Evolutionary conservation across 345 rosid species (phyloP), one percentile per base, ranked within the genome.

Genomic region (Boechera retrofracta): DNA sequence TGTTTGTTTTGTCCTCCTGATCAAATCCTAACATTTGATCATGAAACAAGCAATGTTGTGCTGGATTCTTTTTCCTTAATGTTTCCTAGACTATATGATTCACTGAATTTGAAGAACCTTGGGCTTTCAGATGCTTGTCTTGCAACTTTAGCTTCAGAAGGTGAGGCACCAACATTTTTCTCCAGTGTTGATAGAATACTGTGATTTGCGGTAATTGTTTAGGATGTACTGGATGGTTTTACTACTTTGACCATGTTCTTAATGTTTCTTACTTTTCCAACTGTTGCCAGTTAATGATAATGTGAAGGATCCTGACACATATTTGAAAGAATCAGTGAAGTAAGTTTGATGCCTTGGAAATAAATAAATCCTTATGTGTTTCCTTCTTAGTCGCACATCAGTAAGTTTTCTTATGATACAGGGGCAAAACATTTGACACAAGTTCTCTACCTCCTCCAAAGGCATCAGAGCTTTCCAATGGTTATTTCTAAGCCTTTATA

Each of bases 51-150:
- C 47, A 16, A 32, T 28, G 15, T 44, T 21, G 35, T 41, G 42
- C 41, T 70, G 32, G 33, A 56, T 35, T 16, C 6, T 11, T 59
- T 77, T 74, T 65, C 87, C 84, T 84, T 80, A 48, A 83, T 65
- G 61, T 71, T 62, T 13, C 48, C 5, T 39, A 94, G 96, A 60
- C 82, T 87, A 71, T 91, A 89, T 72, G 96, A 89, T 48, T 86
- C 89, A 15, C 38, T 88, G 77, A 87, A 87, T 79, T 75, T 94
- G 72, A 87, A 86, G 86, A 87, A 79, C 45, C 87, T 88, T 41
- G 98, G 98, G 60, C 88, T 91, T 44, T 94, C 96, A 3, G 93
- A 89, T 56, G 84, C 85, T 64, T 89, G 96, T 83, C 96, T 94
- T 67, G 96, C 96, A 72, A 82, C 87, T 74, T 77, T 90, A 87